Percentiles rank a stretch among this genome's conserved stretches.
These are phyloP conservation scores for Oryza australiensis DNA, from an alignment of 176 grass and related monocot species.

Conservation along the genomic window DNA sequence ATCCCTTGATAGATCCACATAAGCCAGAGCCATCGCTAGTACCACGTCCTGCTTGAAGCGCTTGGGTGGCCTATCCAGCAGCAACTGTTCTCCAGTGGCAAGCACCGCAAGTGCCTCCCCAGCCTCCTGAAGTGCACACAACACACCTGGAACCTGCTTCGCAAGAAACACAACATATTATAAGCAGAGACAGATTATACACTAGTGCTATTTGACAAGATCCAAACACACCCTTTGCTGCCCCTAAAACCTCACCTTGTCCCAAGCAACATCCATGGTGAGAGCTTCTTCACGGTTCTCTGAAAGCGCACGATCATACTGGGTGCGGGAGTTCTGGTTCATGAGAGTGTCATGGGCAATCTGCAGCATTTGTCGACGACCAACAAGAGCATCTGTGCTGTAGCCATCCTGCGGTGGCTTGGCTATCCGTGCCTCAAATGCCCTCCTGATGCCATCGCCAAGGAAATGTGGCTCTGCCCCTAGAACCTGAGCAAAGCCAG, in stretches of 20 bases:
- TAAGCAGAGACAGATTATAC: neutral
- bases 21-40: conserved; percentile 80
- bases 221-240: neutral
- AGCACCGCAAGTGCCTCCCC: conserved; percentile 72
- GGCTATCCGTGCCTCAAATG: conserved; percentile 68
- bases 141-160: conserved; percentile 72
- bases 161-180: neutral
- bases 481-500: conserved; percentile 54
- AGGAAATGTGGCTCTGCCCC: conserved; percentile 82
- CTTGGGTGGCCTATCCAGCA: conserved; percentile 68
- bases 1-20: conserved; percentile 87
- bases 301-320: conserved; percentile 60
- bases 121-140: conserved; percentile 81
- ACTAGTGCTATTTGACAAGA: neutral
- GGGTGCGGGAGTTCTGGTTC: conserved; percentile 53
- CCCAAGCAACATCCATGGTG: conserved; percentile 68
- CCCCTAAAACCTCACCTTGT: conserved; percentile 58
- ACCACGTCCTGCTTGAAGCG: conserved; percentile 93
- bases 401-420: conserved; percentile 71
- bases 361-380: conserved; percentile 74
- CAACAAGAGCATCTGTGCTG: conserved; percentile 71
- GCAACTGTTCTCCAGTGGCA: conserved; percentile 49
- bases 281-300: conserved; percentile 52
- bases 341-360: conserved; percentile 65
- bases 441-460: conserved; percentile 69